Percentiles rank a stretch among this genome's conserved stretches.
Evolutionary conservation across 1,284 basidiomycete genomes (phyloP).

Genomic region (Fomitopsis schrenkii): DNA sequence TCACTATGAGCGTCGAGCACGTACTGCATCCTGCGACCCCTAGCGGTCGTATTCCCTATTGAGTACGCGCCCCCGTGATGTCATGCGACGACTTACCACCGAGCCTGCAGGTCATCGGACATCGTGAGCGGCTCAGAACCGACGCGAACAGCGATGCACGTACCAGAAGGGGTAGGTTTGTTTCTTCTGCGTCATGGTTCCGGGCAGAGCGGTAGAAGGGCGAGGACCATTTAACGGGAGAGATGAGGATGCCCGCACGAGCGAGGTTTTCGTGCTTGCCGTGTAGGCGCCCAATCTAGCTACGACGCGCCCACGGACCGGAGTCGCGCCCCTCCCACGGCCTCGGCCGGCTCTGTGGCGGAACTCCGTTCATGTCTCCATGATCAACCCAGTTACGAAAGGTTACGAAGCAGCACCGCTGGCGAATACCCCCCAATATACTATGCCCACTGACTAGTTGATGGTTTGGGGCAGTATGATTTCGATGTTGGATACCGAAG

Average conservation of each 20-base stretch:
- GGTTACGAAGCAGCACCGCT: too few relatives aligned
- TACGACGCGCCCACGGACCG: neutral
- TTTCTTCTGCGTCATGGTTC: constrained; percentile 23
- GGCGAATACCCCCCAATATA: too few relatives aligned
- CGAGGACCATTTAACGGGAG: constrained; percentile 4
- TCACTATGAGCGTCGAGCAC: constrained; percentile 25
- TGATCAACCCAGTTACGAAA: too few relatives aligned
- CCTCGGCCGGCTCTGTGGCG: neutral
- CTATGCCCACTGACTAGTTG: too few relatives aligned
- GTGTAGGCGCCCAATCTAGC: neutral
- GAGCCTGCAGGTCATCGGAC: constrained; percentile 43
- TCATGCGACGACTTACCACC: constrained; percentile 50
- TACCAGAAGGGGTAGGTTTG: constrained; percentile 62
- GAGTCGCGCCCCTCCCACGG: neutral
- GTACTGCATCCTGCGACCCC: constrained; percentile 75
- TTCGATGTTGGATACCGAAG: too few relatives aligned
- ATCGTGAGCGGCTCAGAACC: constrained; percentile 5
- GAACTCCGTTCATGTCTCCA: neutral
- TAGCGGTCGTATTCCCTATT: constrained; percentile 22
- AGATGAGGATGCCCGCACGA: neutral
- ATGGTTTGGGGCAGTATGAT: too few relatives aligned
- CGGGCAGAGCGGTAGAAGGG: constrained; percentile 2
- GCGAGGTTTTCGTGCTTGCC: neutral
- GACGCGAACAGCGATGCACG: constrained; percentile 15
- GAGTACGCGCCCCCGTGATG: neutral